Evolutionary conservation across 2,329 filamentous ascomycete genomes (phyloP), one percentile per base, ranked within the genome.

Genomic region (Ophiostoma perfectum): DNA sequence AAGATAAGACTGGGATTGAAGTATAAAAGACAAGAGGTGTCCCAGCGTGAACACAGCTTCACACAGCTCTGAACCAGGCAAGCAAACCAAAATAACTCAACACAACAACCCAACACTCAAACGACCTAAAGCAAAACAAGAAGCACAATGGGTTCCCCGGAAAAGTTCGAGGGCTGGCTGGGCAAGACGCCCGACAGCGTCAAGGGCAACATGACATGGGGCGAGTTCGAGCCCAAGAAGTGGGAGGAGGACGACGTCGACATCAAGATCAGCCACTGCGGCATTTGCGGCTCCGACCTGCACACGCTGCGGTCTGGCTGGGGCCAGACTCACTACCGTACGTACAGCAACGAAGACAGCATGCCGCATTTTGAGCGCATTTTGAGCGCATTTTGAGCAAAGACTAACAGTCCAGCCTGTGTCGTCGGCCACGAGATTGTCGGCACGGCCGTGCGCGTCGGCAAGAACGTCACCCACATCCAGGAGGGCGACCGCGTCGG

Each of bases 191-290:
- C 77, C 12, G 76, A 77, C 1, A 74, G 80, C 27, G 78, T 74
- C 70, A 75, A 84, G 5, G 83, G 83, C 67, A 83, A 85, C 67
- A 84, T 86, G 83, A 75, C 79, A 44, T 85, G 83, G 83, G 78
- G 78, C 55, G 77, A 83, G 68, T 89, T 83, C 68, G 80, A 86
- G 76, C 86, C 86, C 49, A 90, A 90, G 80, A 77, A 78, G n/a
- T 90, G 86, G 83, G 83, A 86, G 62, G 87, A 90, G 75, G 84
- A 81, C 39, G 86, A 90, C 71, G 77, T 90, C 67, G 88, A 90
- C 74, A 87, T 90, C 72, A 80, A 84, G 74, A 78, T 90, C 71
- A 84, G 85, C 3, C 86, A 89, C 78, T 89, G 86, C 73, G 87
- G 88, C 70, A 83, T 90, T 71, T 90, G 88, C 74, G 87, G 86